Evolutionary conservation across 345 rosid genomes (phyloP), one percentile per base, ranked within the genome.

Genomic region (Salix suchowensis): DNA sequence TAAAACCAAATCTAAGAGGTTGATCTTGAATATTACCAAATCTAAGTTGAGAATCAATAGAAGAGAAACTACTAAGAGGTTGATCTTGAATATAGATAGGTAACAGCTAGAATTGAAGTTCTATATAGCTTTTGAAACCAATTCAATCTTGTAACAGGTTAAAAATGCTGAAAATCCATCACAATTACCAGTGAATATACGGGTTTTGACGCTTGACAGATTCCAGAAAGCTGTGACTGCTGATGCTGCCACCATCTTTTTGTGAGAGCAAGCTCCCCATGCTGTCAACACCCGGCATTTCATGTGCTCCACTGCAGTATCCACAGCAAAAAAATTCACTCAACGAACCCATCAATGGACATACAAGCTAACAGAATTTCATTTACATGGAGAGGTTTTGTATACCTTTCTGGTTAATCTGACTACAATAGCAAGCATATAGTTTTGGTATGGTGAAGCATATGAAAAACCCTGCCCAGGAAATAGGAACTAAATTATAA

Each of bases 161-260:
- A 54, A 54, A 54, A 54, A 21, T 54, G 8, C 6, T 55, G 62
- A 9, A n/a, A n/a, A 3, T n/a, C 23, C 14, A 8, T 1, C 26
- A 23, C 28, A 55, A 44, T 72, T 82, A 91, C 98, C 91, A 40
- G 94, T 74, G 54, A 96, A 86, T 69, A 92, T 83, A n/a, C 99
- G 94, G 66, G 94, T 89, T 85, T 86, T 96, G 74, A 89, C 67
- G 34, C 89, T 77, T n/a, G 98, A 88, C n/a, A 96, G 80, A 79
- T 92, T 91, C 99, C 99, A 96, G 76, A 93, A 96, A 36, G 91
- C 94, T 71, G 91, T 89, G 74, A 79, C 78, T 12, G 89, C 90
- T 28, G 96, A 92, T 74, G 92, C 92, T 72, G 92, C 91, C 2
- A 93, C 89, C 36, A 96, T 58, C 87, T 96, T 96, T 87, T 93